A percentile compares a stretch with the other conserved stretches of the same genome.
phyloP scores from a whole-genome alignment of 805 yeast species.

The Alloascoidea hylecoeti region DNA sequence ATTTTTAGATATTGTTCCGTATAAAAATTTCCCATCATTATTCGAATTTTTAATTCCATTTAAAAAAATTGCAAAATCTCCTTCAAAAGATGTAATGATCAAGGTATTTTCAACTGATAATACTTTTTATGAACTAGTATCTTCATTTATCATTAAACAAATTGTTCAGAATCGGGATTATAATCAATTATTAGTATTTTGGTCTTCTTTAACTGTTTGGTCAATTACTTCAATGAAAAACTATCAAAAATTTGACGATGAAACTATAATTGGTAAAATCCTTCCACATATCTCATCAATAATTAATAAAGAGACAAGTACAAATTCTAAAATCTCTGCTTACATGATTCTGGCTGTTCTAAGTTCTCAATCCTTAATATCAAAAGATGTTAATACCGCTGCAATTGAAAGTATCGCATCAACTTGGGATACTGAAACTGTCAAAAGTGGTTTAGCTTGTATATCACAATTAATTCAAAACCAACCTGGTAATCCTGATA shows the following conservation, averaged over 20 bases:
- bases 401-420: conserved; percentile 43
- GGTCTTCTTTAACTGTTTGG: conserved; percentile 57
- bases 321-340: conserved; percentile 68
- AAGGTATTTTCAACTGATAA: conserved; percentile 56
- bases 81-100: conserved; percentile 55
- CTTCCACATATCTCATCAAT: conserved; percentile 19
- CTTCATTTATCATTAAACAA: conserved; percentile 34
- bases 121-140: conserved; percentile 53
- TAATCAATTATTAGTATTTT: conserved; percentile 64
- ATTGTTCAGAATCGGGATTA: conserved; percentile 42
- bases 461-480: conserved; percentile 17
- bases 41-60: conserved; percentile 60
- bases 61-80: conserved; percentile 47
- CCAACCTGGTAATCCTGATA: conserved; percentile 4
- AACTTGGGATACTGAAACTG: conserved; percentile 22
- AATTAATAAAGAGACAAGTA: conserved; percentile 12
- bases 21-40: conserved; percentile 48
- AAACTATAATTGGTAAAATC: conserved; percentile 18
- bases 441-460: conserved; percentile 16
- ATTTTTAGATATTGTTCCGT: conserved; percentile 56
- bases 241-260: conserved; percentile 15
- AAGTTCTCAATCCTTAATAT: conserved; percentile 56
- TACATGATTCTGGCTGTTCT: conserved; percentile 73
- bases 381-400: conserved; percentile 37
- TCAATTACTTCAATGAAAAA: conserved; percentile 50